Percentiles rank a stretch among this genome's conserved stretches.
Evolutionary conservation across 768 basidiomycete species (phyloP).

Genomic region (Tulasnella sp.): DNA sequence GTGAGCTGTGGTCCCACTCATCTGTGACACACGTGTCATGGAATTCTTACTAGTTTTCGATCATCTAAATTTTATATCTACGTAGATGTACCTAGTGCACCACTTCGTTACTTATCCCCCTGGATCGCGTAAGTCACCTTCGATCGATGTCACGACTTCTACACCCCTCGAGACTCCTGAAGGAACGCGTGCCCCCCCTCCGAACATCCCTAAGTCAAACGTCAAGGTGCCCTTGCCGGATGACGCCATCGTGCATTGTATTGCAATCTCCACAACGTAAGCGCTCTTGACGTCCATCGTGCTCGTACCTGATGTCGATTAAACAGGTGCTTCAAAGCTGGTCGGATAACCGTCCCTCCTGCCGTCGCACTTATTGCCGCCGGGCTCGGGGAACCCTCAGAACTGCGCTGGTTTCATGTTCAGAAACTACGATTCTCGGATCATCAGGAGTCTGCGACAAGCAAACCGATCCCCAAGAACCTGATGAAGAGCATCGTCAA

Average conservation of each 20-base stretch:
- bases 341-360: conserved; percentile 19
- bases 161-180: background rate
- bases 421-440: conserved; percentile 15
- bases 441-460: background rate
- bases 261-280: conserved; percentile 17
- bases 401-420: conserved; percentile 15
- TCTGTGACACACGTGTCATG: no score
- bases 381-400: conserved; percentile 13
- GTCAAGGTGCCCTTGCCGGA: conserved; percentile 14
- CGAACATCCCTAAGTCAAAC: background rate
- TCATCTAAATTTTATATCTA: no score
- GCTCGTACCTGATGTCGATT: background rate
- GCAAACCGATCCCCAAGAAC: conserved; percentile 1
- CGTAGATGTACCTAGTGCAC: conserved; percentile 49
- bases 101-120: conserved; percentile 50
- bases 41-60: no score
- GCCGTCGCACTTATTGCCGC: conserved; percentile 14
- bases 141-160: background rate
- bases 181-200: background rate
- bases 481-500: conserved; percentile 13
- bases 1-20: conserved; percentile 31
- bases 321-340: conserved; percentile 16
- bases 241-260: conserved; percentile 16
- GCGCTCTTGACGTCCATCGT: background rate
- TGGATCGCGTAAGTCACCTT: background rate